A percentile compares a stretch with the other conserved stretches of the same genome.
Evolutionary conservation across 2,329 filamentous ascomycete species (phyloP).

Genomic region (Tolypocladium endophyticum): DNA sequence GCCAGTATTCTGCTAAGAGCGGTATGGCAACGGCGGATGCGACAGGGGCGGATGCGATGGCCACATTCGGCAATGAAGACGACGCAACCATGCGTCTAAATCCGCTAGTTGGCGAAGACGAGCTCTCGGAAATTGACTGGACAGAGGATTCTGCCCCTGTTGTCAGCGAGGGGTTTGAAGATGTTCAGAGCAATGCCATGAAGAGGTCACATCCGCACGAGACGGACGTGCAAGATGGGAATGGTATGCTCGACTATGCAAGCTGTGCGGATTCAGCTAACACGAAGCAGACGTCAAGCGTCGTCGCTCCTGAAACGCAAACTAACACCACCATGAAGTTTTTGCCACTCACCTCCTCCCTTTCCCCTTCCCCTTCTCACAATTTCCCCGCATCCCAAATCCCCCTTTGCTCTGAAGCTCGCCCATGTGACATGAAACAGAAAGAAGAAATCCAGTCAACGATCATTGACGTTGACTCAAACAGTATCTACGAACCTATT

Average conservation of each 20-base stretch:
- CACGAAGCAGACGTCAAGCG: slow-evolving; percentile 36
- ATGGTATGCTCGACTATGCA: slow-evolving; percentile 12
- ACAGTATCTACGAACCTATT: background rate
- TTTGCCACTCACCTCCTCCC: background rate
- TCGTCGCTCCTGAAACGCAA: slow-evolving; percentile 27
- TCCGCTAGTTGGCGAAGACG: background rate
- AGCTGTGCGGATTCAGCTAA: background rate
- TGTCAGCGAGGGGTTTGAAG: background rate
- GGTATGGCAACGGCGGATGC: background rate
- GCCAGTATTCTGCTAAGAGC: background rate
- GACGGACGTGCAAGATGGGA: slow-evolving; percentile 20
- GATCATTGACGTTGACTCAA: background rate
- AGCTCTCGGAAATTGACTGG: slow-evolving; percentile 5
- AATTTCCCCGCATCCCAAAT: background rate
- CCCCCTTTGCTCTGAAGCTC: background rate
- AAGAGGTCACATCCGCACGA: background rate
- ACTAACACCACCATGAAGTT: slow-evolving; percentile 7
- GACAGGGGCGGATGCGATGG: background rate
- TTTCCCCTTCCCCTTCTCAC: background rate
- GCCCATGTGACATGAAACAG: background rate
- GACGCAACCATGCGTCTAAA: background rate
- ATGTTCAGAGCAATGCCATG: background rate
- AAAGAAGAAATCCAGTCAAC: background rate
- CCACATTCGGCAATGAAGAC: background rate
- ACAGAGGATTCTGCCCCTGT: background rate